These are phyloP conservation scores for Epichloe coenophiala DNA, from an alignment of 2,329 filamentous ascomycete species.

Conservation along the genomic window DNA sequence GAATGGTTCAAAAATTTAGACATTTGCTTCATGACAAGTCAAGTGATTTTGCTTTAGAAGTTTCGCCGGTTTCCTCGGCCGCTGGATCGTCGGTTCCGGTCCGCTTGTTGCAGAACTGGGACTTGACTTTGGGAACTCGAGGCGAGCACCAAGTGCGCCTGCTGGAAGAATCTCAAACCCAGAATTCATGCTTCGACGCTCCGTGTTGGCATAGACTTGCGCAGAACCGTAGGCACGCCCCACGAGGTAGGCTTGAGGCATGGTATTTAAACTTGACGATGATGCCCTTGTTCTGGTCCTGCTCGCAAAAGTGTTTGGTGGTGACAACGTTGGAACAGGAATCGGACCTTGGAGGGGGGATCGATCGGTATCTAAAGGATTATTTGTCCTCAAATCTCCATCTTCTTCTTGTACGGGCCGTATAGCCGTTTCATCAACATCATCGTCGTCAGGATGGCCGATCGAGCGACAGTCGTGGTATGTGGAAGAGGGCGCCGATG, in stretches of 20 bases:
- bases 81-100: background rate
- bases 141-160: conserved; percentile 3
- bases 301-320: background rate
- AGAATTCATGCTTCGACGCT: conserved; percentile 1
- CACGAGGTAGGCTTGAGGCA: background rate
- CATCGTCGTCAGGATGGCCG: background rate
- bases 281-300: background rate
- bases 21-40: background rate
- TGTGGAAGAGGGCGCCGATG: background rate
- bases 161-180: conserved; percentile 8
- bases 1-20: background rate
- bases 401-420: background rate
- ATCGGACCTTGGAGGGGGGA: background rate
- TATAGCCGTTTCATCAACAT: background rate
- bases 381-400: background rate
- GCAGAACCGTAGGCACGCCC: conserved; percentile 5
- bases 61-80: background rate
- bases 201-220: conserved; percentile 6
- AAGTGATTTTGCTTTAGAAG: background rate
- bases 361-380: background rate
- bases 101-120: background rate
- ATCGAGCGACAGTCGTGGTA: background rate
- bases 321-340: background rate
- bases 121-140: conserved; percentile 1
- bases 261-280: background rate